Evolutionary conservation across 139 green algal genomes (phyloP).

Genomic region (Tetradesmus obliquus): DNA sequence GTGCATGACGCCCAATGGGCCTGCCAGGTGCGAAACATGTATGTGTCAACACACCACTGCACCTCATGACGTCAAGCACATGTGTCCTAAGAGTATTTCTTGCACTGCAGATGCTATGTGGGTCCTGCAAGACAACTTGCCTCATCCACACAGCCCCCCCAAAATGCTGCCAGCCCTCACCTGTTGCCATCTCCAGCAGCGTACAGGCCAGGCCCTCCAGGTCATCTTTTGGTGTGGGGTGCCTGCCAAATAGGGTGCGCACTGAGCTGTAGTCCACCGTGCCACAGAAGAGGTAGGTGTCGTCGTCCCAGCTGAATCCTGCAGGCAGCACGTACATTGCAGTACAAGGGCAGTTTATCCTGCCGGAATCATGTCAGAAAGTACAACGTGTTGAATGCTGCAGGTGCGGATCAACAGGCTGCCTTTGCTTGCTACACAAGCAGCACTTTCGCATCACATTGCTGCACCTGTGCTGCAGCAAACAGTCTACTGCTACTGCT

Average conservation of each 20-base stretch:
- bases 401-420: neutral
- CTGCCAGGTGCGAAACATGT: neutral
- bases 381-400: neutral
- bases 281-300: constrained; percentile 18
- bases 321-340: neutral
- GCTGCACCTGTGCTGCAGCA: neutral
- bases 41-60: neutral
- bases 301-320: constrained; percentile 7
- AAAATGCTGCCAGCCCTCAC: neutral
- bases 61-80: too few relatives aligned
- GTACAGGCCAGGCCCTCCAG: constrained; percentile 34
- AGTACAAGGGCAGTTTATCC: neutral
- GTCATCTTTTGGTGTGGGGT: constrained; percentile 24
- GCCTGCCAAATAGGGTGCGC: neutral
- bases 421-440: neutral
- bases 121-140: neutral
- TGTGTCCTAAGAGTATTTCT: too few relatives aligned
- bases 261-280: constrained; percentile 38
- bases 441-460: too few relatives aligned
- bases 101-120: neutral
- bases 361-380: neutral
- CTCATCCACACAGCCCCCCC: neutral
- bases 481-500: neutral
- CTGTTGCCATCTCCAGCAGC: constrained; percentile 43
- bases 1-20: constrained; percentile 1